A percentile compares a stretch with the other conserved stretches of the same genome.
phyloP scores from a whole-genome alignment of 2,329 filamentous ascomycete species.

The Pseudogymnoascus sp. region DNA sequence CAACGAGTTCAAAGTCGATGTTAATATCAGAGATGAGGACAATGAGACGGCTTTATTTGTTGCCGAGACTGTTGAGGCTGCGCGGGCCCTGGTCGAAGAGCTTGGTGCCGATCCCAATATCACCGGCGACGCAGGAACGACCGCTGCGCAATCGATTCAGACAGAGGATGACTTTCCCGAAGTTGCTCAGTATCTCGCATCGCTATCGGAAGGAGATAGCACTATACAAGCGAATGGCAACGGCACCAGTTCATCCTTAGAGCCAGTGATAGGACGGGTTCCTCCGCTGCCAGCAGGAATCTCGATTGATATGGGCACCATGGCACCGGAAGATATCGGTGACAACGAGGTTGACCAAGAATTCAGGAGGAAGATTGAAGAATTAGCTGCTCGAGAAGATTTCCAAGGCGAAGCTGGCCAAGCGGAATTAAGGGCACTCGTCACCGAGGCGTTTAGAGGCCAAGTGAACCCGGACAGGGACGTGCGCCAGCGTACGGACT shows the following conservation, averaged over 20 bases:
- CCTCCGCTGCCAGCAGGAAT: slow-evolving; percentile 69
- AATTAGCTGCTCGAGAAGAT: slow-evolving; percentile 75
- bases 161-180: slow-evolving; percentile 71
- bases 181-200: slow-evolving; percentile 57
- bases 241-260: slow-evolving; percentile 8
- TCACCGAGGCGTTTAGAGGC: slow-evolving; percentile 71
- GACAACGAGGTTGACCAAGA: slow-evolving; percentile 69
- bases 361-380: slow-evolving; percentile 79
- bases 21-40: slow-evolving; percentile 83
- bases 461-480: slow-evolving; percentile 56
- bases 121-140: slow-evolving; percentile 67
- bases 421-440: slow-evolving; percentile 65
- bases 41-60: slow-evolving; percentile 91
- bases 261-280: slow-evolving; percentile 28
- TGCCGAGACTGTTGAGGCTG: slow-evolving; percentile 73
- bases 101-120: slow-evolving; percentile 61
- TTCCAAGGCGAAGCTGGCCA: slow-evolving; percentile 79
- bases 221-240: slow-evolving; percentile 24
- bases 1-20: slow-evolving; percentile 66
- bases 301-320: slow-evolving; percentile 68
- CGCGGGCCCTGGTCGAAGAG: slow-evolving; percentile 74
- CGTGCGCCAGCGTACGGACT: slow-evolving; percentile 55
- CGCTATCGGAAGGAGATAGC: slow-evolving; percentile 28
- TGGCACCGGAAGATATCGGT: slow-evolving; percentile 56
- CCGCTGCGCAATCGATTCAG: slow-evolving; percentile 72